Percentiles rank a stretch among this genome's conserved stretches.
These are phyloP conservation scores for Trametes cinnabarina DNA, from an alignment of 768 basidiomycete genomes.

Conservation along the genomic window DNA sequence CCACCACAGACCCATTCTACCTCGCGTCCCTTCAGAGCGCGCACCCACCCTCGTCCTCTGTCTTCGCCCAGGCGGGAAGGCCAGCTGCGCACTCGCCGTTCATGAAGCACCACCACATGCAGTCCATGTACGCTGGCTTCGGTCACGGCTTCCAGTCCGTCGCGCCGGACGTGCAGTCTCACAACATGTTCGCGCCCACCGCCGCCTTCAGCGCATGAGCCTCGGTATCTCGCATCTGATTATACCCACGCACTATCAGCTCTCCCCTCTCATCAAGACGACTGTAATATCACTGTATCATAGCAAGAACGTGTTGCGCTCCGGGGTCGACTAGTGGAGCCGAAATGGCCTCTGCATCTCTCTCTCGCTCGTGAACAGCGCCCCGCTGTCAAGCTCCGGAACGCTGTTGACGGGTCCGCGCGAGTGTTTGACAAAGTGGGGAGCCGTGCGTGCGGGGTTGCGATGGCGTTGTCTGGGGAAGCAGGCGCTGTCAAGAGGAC, in stretches of 20 bases:
- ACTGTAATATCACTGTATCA: slow-evolving; percentile 19
- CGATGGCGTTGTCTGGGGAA: background rate
- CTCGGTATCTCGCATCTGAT: background rate
- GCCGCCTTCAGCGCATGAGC: slow-evolving; percentile 16
- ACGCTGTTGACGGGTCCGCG: no score
- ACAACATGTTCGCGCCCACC: slow-evolving; percentile 15
- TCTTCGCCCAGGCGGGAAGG: slow-evolving; percentile 39
- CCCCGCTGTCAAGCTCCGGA: no score
- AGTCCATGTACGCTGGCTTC: slow-evolving; percentile 11
- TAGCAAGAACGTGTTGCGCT: background rate
- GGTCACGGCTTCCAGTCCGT: slow-evolving; percentile 12
- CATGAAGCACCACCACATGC: slow-evolving; percentile 21
- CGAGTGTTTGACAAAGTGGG: background rate
- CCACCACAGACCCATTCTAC: slow-evolving; percentile 51
- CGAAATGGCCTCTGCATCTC: background rate
- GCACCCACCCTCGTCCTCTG: slow-evolving; percentile 31
- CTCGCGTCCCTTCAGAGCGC: slow-evolving; percentile 41
- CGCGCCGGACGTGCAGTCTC: slow-evolving; percentile 17
- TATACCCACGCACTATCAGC: slow-evolving; percentile 1
- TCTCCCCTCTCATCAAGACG: slow-evolving; percentile 3
- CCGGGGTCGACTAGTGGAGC: background rate
- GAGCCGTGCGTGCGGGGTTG: background rate
- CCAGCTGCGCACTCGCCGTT: slow-evolving; percentile 43
- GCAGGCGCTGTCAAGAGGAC: background rate
- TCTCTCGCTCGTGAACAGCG: no score